Conservation (phyloP, 1,284 basidiomycete genomes). For the Trichosporon ovoides region DNA sequence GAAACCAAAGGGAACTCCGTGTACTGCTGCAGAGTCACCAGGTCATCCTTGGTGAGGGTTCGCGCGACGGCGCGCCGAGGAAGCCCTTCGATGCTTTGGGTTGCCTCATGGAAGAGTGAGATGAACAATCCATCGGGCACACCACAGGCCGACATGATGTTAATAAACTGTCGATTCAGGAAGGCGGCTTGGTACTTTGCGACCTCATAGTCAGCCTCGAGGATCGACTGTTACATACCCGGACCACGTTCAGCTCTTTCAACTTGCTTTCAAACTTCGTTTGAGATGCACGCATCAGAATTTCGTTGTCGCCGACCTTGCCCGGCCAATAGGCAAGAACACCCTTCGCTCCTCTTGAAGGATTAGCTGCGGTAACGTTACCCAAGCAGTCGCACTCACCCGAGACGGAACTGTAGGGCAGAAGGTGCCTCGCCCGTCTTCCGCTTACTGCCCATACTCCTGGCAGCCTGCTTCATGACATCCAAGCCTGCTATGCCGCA, state of each 20-base stretch:
- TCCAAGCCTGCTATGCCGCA: constrained; percentile 38
- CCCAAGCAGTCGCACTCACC: constrained; percentile 23
- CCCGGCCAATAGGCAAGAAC: constrained; percentile 44
- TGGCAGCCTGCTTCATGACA: constrained; percentile 38
- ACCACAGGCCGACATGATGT: constrained; percentile 45
- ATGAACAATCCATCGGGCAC: constrained; percentile 37
- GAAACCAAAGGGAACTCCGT: constrained; percentile 41
- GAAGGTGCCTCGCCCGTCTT: constrained; percentile 36
- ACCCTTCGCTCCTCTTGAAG: constrained; percentile 46
- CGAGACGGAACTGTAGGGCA: constrained; percentile 46
- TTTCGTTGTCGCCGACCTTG: constrained; percentile 26
- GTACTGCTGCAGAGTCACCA: constrained; percentile 21
- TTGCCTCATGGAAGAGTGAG: constrained; percentile 35
- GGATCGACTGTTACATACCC: constrained; percentile 23
- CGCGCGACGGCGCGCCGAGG: constrained; percentile 23
- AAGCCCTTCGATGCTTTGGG: constrained; percentile 35
- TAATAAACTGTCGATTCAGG: constrained; percentile 49
- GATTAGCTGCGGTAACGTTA: background rate
- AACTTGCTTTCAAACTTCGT: constrained; percentile 43
- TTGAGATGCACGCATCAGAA: constrained; percentile 39
- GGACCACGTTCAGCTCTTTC: constrained; percentile 39
- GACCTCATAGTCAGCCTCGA: constrained; percentile 25
- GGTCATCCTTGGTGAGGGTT: constrained; percentile 25
- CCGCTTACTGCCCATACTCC: constrained; percentile 29
- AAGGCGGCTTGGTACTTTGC: constrained; percentile 46